A percentile compares a stretch with the other conserved stretches of the same genome.
Evolutionary conservation across 2,329 filamentous ascomycete genomes (phyloP).

Genomic region (Trichoderma brevicompactum): DNA sequence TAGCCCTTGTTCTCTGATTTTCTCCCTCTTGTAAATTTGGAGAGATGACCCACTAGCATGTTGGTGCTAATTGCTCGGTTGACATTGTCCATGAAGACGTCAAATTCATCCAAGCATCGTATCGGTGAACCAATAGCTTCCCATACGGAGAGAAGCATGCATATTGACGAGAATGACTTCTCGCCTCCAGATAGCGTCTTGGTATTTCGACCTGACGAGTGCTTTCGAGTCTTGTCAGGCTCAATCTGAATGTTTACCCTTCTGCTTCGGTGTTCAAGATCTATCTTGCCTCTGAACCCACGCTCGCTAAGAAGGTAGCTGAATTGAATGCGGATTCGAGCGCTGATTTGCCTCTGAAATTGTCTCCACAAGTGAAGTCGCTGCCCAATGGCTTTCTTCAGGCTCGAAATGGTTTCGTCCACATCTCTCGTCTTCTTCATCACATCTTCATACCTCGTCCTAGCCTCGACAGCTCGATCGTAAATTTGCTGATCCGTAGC

Average conservation of each 20-base stretch:
- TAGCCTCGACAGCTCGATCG: conserved; percentile 49
- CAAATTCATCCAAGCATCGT: conserved; percentile 94
- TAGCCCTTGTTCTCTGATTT: not conserved
- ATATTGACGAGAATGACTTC: conserved; percentile 97
- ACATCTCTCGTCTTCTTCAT: conserved; percentile 48
- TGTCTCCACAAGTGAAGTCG: conserved; percentile 76
- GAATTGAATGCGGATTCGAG: conserved; percentile 84
- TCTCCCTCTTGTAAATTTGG: not conserved
- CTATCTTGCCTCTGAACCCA: conserved; percentile 80
- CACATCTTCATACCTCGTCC: conserved; percentile 49
- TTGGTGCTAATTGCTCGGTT: conserved; percentile 92
- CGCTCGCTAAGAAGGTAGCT: conserved; percentile 87
- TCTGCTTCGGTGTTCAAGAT: conserved; percentile 76
- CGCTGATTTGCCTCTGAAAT: conserved; percentile 84
- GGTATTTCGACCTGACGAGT: conserved; percentile 75
- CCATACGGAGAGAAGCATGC: conserved; percentile 89
- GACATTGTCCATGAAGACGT: conserved; percentile 98
- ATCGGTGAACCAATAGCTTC: conserved; percentile 97
- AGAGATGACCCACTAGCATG: conserved; percentile 71
- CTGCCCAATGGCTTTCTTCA: conserved; percentile 65
- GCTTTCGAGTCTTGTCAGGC: conserved; percentile 70
- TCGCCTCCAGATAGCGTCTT: conserved; percentile 95
- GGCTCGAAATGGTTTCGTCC: conserved; percentile 47
- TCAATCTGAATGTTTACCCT: conserved; percentile 78
- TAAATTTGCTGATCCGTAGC: conserved; percentile 68